Evolutionary conservation across 2,329 filamentous ascomycete genomes (phyloP), one percentile per base, ranked within the genome.

Genomic region (Alternaria alternata): DNA sequence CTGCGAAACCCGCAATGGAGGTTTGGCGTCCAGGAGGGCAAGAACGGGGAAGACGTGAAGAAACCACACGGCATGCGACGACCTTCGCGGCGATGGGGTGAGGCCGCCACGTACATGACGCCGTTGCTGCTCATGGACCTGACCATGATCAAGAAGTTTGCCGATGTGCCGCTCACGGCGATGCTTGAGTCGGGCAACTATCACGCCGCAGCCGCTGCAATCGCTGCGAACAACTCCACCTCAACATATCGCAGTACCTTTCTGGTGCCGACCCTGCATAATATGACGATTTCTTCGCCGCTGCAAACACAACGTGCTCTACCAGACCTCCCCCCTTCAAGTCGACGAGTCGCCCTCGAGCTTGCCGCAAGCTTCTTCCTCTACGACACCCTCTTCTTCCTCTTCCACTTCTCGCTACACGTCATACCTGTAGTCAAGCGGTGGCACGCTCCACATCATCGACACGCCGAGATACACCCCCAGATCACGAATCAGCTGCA

Each of bases 401-500:
- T 51, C 20, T 51, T 51, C 20, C 32, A 38, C 22, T 39, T 36
- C 32, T 51, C 32, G 20, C 48, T 51, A 9, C 48, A 51, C 12
- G 48, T 51, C 20, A 24, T 51, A 36, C 32, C 48, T 14, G 32
- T 51, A 32, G 32, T 51, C 20, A 39, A 51, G 3, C 48, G 20
- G 16, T 51, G 48, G 48, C 32, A 51, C 32, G 32, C 48, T 26
- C 48, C 48, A 14, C 48, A 51, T 32, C 48, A 39, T 39, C 48
- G 48, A 36, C 48, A 51, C 48, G 48, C 48, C 48, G 48, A 51
- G 48, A 51, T 51, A 24, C 48, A 51, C 32, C 32, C 32, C 32
- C 48, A 39, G 20, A 51, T 38, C 14, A 39, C 48, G 22, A 51
- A 51, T 14, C 20, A 51, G 32, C 20, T 51, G 34, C 48, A 51